These are phyloP conservation scores for Apiotrichum gamsii DNA, from an alignment of 1,284 basidiomycete genomes.

Conservation along the genomic window DNA sequence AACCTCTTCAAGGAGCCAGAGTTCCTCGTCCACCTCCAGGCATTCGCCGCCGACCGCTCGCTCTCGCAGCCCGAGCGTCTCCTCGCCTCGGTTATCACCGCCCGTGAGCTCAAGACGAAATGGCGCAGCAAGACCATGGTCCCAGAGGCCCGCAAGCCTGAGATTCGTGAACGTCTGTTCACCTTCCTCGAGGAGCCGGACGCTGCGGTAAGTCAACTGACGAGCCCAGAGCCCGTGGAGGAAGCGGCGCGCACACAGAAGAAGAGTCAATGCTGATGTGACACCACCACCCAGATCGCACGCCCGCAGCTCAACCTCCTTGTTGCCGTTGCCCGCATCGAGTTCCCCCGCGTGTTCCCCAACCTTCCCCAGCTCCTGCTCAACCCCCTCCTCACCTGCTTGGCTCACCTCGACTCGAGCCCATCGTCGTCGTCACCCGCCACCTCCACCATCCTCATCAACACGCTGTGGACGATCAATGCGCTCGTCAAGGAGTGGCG, in stretches of 20 bases:
- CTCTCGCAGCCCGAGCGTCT: slow-evolving; percentile 36
- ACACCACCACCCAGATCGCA: slow-evolving; percentile 33
- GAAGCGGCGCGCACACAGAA: too few species aligned
- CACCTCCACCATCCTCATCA: slow-evolving; percentile 39
- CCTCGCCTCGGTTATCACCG: slow-evolving; percentile 41
- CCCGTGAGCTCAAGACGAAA: slow-evolving; percentile 44
- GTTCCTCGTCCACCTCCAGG: slow-evolving; percentile 41
- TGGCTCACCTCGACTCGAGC: slow-evolving; percentile 23
- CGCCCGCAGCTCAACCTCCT: slow-evolving; percentile 43
- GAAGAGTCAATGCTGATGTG: not conserved
- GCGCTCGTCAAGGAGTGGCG: slow-evolving; percentile 47
- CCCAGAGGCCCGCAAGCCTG: slow-evolving; percentile 41
- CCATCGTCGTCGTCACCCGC: slow-evolving; percentile 19
- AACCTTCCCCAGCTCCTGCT: slow-evolving; percentile 39
- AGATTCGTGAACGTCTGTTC: slow-evolving; percentile 40
- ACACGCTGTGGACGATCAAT: slow-evolving; percentile 47
- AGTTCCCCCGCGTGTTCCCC: slow-evolving; percentile 38
- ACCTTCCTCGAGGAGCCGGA: slow-evolving; percentile 44
- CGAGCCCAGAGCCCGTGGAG: too few species aligned
- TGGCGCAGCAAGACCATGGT: slow-evolving; percentile 46
- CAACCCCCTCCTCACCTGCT: slow-evolving; percentile 33
- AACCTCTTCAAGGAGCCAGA: slow-evolving; percentile 42
- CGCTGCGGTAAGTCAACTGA: slow-evolving; percentile 28
- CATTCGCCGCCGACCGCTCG: slow-evolving; percentile 31
- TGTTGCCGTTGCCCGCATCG: slow-evolving; percentile 42